Percentiles rank a stretch among this genome's conserved stretches.
Conservation (phyloP, 805 yeast species). For the Saccharomycodes ludwigii region DNA sequence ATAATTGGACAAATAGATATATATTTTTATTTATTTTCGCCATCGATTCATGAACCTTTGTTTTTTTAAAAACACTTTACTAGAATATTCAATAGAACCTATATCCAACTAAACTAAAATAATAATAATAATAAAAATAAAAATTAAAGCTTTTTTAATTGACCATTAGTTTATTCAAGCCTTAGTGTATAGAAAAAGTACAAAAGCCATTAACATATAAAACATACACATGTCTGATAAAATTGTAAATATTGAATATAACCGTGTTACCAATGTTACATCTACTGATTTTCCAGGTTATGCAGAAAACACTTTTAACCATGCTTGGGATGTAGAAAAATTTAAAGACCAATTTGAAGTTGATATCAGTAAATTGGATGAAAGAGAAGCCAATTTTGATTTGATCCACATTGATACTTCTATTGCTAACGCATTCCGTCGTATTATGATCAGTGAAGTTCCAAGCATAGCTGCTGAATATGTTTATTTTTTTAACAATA, state of each 20-base stretch:
- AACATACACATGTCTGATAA: constrained; percentile 35
- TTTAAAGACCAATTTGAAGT: constrained; percentile 61
- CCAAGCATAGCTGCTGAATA: constrained; percentile 94
- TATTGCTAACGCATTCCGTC: constrained; percentile 88
- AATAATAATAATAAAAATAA: too few species aligned
- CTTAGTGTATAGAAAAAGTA: too few species aligned
- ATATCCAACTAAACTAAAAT: too few species aligned
- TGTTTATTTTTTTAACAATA: constrained; percentile 82
- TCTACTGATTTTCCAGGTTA: constrained; percentile 92
- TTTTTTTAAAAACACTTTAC: too few species aligned
- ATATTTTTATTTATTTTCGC: too few species aligned
- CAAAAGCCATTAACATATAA: too few species aligned
- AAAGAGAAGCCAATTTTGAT: constrained; percentile 76
- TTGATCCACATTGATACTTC: constrained; percentile 81
- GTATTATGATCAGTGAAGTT: constrained; percentile 94
- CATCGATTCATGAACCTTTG: too few species aligned
- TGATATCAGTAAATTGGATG: constrained; percentile 49
- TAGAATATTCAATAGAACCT: too few species aligned
- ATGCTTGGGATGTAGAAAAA: constrained; percentile 73
- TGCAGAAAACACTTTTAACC: constrained; percentile 40
- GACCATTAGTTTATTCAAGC: too few species aligned
- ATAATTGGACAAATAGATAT: too few species aligned
- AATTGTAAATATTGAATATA: constrained; percentile 77
- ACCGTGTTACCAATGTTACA: constrained; percentile 81
- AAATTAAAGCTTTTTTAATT: too few species aligned